Evolutionary conservation across 2,329 filamentous ascomycete genomes (phyloP).

Genomic region (Chaetomium globosum): DNA sequence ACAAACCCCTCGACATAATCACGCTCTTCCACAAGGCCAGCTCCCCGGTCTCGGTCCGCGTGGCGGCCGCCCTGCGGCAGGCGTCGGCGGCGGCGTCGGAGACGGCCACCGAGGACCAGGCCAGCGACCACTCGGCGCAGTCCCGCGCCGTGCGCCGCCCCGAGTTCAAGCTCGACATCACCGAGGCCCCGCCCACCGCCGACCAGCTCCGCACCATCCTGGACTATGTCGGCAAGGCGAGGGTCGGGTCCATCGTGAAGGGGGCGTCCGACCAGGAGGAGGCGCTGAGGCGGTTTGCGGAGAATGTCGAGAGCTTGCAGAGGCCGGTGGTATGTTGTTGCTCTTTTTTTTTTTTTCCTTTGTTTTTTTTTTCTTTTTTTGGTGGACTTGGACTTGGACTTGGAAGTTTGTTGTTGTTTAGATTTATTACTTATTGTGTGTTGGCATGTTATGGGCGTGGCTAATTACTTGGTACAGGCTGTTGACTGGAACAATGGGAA

Average conservation of each 20-base stretch:
- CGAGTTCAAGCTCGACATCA: slow-evolving; percentile 74
- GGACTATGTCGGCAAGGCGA: slow-evolving; percentile 60
- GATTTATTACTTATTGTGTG: no score
- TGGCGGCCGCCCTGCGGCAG: slow-evolving; percentile 78
- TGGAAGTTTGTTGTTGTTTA: not conserved
- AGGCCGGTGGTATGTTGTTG: slow-evolving; percentile 71
- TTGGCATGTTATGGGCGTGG: not conserved
- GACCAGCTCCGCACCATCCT: slow-evolving; percentile 45
- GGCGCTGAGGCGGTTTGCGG: slow-evolving; percentile 76
- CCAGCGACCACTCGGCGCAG: slow-evolving; percentile 57
- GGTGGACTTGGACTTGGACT: no score
- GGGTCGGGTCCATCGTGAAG: slow-evolving; percentile 65
- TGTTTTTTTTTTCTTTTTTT: not conserved
- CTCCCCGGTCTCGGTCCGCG: slow-evolving; percentile 70
- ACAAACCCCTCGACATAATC: slow-evolving; percentile 83
- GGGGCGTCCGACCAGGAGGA: slow-evolving; percentile 75
- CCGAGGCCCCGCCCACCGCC: slow-evolving; percentile 61
- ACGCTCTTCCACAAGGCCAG: slow-evolving; percentile 92
- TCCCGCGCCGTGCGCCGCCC: slow-evolving; percentile 39
- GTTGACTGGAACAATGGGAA: slow-evolving; percentile 95
- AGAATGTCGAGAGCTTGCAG: slow-evolving; percentile 68
- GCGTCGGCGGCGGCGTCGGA: slow-evolving; percentile 69
- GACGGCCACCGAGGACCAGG: slow-evolving; percentile 73
- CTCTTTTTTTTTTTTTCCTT: slow-evolving; percentile 1
- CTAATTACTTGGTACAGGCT: slow-evolving; percentile 45